Percentiles rank a stretch among this genome's conserved stretches.
These are phyloP conservation scores for Actinomortierella wolfii DNA, from an alignment of 371 early-diverging fungal species.

Conservation along the genomic window DNA sequence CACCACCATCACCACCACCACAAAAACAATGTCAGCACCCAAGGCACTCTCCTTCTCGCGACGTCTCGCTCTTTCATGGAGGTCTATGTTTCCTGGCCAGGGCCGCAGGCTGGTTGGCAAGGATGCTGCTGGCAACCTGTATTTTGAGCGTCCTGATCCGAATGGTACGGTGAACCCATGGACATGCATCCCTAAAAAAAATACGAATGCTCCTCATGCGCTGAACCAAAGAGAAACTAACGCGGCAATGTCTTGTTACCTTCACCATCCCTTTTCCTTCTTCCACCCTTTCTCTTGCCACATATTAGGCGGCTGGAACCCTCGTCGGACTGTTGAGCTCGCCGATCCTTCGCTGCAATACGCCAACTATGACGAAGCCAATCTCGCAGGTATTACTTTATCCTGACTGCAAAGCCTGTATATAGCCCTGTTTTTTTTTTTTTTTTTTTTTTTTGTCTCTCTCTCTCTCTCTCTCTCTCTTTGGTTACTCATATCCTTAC, in stretches of 20 bases:
- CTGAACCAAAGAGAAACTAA: neutral
- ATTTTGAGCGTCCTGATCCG: slow-evolving; percentile 72
- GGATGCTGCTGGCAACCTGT: slow-evolving; percentile 71
- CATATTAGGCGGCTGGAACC: slow-evolving; percentile 31
- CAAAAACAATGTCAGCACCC: too few species aligned
- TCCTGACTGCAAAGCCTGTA: slow-evolving; percentile 5
- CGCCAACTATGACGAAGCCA: slow-evolving; percentile 54
- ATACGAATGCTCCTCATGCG: neutral
- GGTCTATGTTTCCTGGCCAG: slow-evolving; percentile 56
- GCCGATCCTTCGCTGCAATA: slow-evolving; percentile 32
- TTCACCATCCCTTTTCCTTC: neutral
- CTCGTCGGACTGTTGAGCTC: slow-evolving; percentile 37
- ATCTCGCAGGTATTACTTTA: slow-evolving; percentile 53
- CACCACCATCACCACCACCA: too few species aligned
- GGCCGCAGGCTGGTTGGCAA: slow-evolving; percentile 61
- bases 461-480: neutral
- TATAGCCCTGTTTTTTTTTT: neutral
- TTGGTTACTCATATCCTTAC: slow-evolving; percentile 17
- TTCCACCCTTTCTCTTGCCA: neutral
- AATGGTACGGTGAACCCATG: slow-evolving; percentile 41
- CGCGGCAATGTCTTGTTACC: neutral
- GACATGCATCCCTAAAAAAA: neutral
- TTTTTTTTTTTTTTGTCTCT: neutral
- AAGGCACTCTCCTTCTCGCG: slow-evolving; percentile 14
- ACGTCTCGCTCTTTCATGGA: slow-evolving; percentile 32